A percentile compares a stretch with the other conserved stretches of the same genome.
Evolutionary conservation across 345 rosid genomes (phyloP).

Genomic region (Linum tenue): DNA sequence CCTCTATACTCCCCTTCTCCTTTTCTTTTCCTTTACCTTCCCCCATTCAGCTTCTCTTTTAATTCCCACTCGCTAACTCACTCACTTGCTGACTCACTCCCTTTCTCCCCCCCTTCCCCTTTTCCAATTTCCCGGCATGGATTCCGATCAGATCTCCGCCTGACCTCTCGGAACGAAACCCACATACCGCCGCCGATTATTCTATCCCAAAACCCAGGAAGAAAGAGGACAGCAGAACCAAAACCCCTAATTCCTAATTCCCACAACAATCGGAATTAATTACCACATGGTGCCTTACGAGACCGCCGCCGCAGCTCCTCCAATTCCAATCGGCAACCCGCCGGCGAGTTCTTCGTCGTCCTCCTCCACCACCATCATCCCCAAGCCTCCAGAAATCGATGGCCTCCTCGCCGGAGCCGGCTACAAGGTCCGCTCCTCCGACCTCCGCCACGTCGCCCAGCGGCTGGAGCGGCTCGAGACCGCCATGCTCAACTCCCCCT

Average conservation of each 20-base stretch:
- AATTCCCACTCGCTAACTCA: slow-evolving; percentile 8
- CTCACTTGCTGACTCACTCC: background rate
- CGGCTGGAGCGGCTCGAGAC: slow-evolving; percentile 52
- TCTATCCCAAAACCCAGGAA: background rate
- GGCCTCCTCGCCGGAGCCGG: slow-evolving; percentile 55
- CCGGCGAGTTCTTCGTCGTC: slow-evolving; percentile 16
- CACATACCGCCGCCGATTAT: background rate
- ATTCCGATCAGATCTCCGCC: background rate
- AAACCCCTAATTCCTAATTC: background rate
- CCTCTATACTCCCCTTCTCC: background rate
- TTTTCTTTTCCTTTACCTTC: slow-evolving; percentile 12
- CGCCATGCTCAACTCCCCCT: slow-evolving; percentile 45
- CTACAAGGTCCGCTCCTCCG: slow-evolving; percentile 50
- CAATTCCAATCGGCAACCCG: slow-evolving; percentile 9
- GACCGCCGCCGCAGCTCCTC: slow-evolving; percentile 11
- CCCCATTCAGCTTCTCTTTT: slow-evolving; percentile 3
- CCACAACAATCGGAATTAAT: background rate
- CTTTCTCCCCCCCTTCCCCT: background rate
- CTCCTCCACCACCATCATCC: slow-evolving; percentile 9
- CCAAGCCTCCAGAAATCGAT: slow-evolving; percentile 36
- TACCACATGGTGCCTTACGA: slow-evolving; percentile 32
- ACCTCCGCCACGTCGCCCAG: slow-evolving; percentile 50
- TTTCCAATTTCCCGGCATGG: background rate
- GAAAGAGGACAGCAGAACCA: background rate
- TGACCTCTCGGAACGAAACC: background rate